Evolutionary conservation across 2,329 filamentous ascomycete species (phyloP), one percentile per base, ranked within the genome.

Genomic region (Truncatella angustata): DNA sequence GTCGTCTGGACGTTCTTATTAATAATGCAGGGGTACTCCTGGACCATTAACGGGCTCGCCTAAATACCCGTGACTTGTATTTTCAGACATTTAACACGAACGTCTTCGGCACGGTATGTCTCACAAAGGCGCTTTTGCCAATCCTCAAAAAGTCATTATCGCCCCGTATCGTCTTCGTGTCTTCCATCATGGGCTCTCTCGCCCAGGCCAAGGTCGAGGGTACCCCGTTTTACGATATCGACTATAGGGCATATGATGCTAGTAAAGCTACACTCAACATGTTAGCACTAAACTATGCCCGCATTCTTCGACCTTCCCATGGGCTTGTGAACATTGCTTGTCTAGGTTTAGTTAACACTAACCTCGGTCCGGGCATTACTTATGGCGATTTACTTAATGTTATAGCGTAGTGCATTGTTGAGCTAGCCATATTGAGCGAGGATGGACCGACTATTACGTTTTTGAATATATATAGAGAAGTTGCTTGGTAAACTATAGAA

Each of bases 231-330:
- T 69, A 69, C 42, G 50, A 46, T 1, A 53, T 58, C 14, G 64
- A 67, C 4, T 66, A 61, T 43, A 69, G 64, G 30, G 59, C 63
- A 1, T 76, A 77, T 49, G 60, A 70, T 11, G 56, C 62, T 4
- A 74, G 70, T 59, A 77, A 77, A 54, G 69, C 73, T 1, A 74
- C 73, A 0, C 21, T 75, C 9, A 73, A 76, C 28, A 73, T 74
- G 66, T 56, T 76, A 2, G 62, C 60, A 24, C 16, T 68, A 3
- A 65, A 68, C 44, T 74, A 68, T 44, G 62, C 60, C 1, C 56
- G 64, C 1, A 60, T 64, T 9, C 30, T 74, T 30, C 56, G 63
- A 4, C 60, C 61, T 18, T 43, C 55, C 4, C 63, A 62, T 7
- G 69, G 62, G n/a, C 66, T 64, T 50, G 66, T 70, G 35, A 73